phyloP scores from a whole-genome alignment of 805 yeast species.

The Lipomyces starkeyi region DNA sequence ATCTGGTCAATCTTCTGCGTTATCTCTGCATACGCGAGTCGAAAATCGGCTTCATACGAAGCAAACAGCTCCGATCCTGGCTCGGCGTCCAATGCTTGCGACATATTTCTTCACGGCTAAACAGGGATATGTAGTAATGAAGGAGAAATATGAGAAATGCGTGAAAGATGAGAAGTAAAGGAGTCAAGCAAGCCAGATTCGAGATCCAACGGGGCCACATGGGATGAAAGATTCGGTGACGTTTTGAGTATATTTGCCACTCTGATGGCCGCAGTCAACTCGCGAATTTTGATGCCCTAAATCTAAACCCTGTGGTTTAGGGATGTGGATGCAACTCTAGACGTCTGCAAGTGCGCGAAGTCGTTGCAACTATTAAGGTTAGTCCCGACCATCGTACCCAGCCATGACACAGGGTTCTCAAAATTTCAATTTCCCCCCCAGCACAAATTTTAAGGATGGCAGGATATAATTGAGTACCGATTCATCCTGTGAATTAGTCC shows the following conservation, averaged over 20 bases:
- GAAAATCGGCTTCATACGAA: slow-evolving; percentile 73
- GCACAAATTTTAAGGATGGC: too few relatives aligned
- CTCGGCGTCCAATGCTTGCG: slow-evolving; percentile 30
- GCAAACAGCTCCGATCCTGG: slow-evolving; percentile 58
- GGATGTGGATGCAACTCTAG: too few relatives aligned
- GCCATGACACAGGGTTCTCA: too few relatives aligned
- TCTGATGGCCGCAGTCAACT: too few relatives aligned
- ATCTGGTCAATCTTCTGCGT: slow-evolving; percentile 66
- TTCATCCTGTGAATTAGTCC: neutral
- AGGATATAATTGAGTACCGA: neutral
- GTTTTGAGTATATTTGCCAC: neutral
- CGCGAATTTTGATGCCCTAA: too few relatives aligned
- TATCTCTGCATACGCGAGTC: slow-evolving; percentile 72
- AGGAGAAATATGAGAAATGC: neutral
- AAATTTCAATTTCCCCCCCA: too few relatives aligned
- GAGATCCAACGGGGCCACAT: neutral
- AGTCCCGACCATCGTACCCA: too few relatives aligned
- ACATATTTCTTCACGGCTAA: slow-evolving; percentile 1
- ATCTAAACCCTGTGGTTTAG: too few relatives aligned
- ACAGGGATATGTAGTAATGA: neutral
- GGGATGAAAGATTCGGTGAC: neutral
- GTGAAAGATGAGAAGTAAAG: neutral
- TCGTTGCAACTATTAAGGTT: too few relatives aligned
- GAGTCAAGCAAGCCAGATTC: neutral
- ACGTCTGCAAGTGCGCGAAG: too few relatives aligned